Base-by-base conservation (phyloP, 129 eudicot genomes). In the Pittosporum tobira region DNA sequence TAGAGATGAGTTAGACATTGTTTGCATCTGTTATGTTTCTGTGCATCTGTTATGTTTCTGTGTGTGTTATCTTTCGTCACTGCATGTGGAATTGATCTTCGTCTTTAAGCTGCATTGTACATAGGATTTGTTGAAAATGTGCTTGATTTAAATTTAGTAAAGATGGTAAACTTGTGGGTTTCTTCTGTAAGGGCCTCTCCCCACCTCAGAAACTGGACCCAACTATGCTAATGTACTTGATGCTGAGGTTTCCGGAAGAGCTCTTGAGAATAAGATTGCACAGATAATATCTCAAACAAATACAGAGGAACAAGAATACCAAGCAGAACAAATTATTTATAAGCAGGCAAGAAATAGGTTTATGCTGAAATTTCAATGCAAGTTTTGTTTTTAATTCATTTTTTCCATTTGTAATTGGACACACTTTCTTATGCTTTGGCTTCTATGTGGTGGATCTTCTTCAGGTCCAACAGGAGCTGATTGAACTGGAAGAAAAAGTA, bases 381-480 rank as follows among this genome's bases (percentile, higher is more conserved):
- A 43, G 20, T 6, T 24, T 20, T 20, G 16, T 43, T 28, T 14
- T 24, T 7, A 15, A n/a, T 44, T n/a, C 47, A 10, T 12, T 31
- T 19, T 25, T 63, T 49, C 0, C 8, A 12, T 13, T 19, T 25
- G 15, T 31, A 14, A 64, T 30, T 2, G 19, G 31, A 30, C 25
- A 7, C 21, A 20, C 14, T 50, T 48, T n/a, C 45, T 11, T 42
- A 56, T 64, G 28, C 48, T 23, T 51, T 23, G 59, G 15, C 29
- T 11, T 26, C 21, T 15, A 56, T 31, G 24, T 27, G 23, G 13
- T 64, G 74, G 69, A 58, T 29, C 51, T 66, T 52, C 24, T 65
- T 67, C 76, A 88, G 97, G 78, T 73, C 51, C 74, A 74, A 63
- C 64, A 66, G 64, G 91, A 84, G 55, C 52, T 84, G 58, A 67